Base-by-base conservation (phyloP, 805 yeast species). In the Candida sithepensis region DNA sequence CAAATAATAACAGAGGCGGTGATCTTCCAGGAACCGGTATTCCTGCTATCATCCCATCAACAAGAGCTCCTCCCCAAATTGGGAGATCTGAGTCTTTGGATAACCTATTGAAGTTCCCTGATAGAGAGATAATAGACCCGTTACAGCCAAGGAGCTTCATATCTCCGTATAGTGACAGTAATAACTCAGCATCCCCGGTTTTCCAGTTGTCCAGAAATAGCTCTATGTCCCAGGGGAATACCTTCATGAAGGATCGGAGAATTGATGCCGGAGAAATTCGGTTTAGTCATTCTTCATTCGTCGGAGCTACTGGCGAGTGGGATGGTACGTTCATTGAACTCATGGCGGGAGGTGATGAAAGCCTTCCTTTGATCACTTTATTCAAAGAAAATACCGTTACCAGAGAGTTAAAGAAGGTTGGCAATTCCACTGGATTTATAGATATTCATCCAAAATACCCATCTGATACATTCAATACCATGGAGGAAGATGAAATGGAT, bases 401-500 rank as follows among this genome's bases (percentile, higher is more conserved):
- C 20, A 20, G 56, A 21, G 33, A 30, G 3, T 33, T 53, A 14
- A 20, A 18, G n/a, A 45, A 45, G 21, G 42, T 51, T 4, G n/a
- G 49, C 2, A 20, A 42, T 14, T 12, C 34, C 2, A 16, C 23
- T 8, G 52, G 54, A 18, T 46, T 53, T 19, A 33, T 53, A 6
- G 44, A 45, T 12, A 32, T 50, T 8, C 19, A 32, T 6, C 28
- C 46, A 6, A 41, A 42, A 28, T 30, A 41, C 20, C n/a, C 34
- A 12, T 30, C 34, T 10, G 34, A 37, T 16, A 14, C 18, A 5
- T 16, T 22, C 1, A 10, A 18, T 20, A 38, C 32, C 20, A 2
- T 19, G 3, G 20, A 39, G 6, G 26, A 39, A 12, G 19, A 23
- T 6, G 51, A 50, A n/a, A 34, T 47, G n/a, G 92, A 87, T 56